Base-by-base conservation (phyloP, 73 alveolate species). In the Stentor coeruleus region DNA sequence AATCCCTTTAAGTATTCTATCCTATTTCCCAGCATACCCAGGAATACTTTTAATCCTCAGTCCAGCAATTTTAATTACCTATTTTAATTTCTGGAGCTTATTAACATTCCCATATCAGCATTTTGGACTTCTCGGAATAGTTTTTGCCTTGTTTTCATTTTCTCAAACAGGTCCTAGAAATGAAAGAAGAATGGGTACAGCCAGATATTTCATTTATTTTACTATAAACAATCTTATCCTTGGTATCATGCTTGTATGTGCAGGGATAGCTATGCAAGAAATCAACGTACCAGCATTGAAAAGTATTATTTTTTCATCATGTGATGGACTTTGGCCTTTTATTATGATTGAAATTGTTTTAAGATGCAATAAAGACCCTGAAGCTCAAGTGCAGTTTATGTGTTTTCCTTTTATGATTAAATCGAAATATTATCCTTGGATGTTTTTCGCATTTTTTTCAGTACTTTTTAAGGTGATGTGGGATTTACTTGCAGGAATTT, bases 281-380 rank as follows among this genome's bases (percentile, higher is more conserved):
- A 1, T 39, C 38, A 31, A 1, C 38, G 33, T 1, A 20, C n/a
- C 26, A 30, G 2, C 26, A n/a, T 75, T 20, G 36, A 20, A 20
- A 14, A 75, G 26, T n/a, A 15, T 66, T 40, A 15, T n/a, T 75
- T 75, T 37, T 15, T n/a, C 0, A n/a, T n/a, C n/a, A n/a, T n/a
- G n/a, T n/a, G n/a, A n/a, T n/a, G 83, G 83, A 20, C 38, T 75
- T 33, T 75, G 83, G 83, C 83, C 83, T 1, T 37, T 75, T 20
- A 75, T 75, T 39, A 75, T 75, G 83, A 40, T 75, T 28, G 72
- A 75, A 39, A 39, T 75, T 14, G 83, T 75, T n/a, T 37, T 36
- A 15, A n/a, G 38, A 75, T 75, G 83, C 72, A 75, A 75, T 38
- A 31, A 75, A 75, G 84, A 75, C 3, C 83, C 83, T 37, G 83